Conservation (phyloP, 352 stramenopile genomes). For the Globisporangium splendens region DNA sequence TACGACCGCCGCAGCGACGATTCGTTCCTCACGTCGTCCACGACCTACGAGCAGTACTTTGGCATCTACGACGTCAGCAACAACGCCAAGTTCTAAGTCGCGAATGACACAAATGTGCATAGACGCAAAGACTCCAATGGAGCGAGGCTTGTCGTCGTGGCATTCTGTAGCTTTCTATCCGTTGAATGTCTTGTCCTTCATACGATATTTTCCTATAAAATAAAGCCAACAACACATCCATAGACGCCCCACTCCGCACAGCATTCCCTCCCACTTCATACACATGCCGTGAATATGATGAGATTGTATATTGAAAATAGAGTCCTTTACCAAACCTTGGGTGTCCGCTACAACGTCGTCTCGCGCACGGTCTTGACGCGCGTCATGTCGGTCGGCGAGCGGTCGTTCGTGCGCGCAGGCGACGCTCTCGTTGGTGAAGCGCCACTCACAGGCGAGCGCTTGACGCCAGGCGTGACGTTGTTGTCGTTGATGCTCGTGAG, state of each 20-base stretch:
- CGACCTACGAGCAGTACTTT: conserved; percentile 16
- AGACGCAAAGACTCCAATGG: conserved; percentile 1
- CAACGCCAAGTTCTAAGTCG: conserved; percentile 13
- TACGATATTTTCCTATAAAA: too few species aligned
- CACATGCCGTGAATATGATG: too few species aligned
- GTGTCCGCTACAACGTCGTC: conserved; percentile 8
- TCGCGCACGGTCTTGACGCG: conserved; percentile 12
- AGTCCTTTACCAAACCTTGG: too few species aligned
- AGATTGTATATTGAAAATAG: background rate
- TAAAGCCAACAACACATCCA: too few species aligned
- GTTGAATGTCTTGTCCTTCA: too few species aligned
- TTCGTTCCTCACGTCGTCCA: conserved; percentile 5
- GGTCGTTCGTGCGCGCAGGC: background rate
- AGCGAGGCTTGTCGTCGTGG: background rate
- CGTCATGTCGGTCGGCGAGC: background rate
- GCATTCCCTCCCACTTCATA: too few species aligned
- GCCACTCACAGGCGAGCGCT: background rate
- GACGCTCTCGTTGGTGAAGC: too few species aligned
- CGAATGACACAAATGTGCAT: background rate
- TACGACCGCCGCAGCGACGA: conserved; percentile 17
- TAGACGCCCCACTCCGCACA: too few species aligned
- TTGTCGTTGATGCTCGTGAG: conserved; percentile 4
- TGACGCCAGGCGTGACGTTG: background rate
- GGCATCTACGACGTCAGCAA: conserved; percentile 11
- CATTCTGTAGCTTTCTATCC: background rate